Evolutionary conservation across 257 asterid species (phyloP).

Genomic region (Solanum megistacrolobum): DNA sequence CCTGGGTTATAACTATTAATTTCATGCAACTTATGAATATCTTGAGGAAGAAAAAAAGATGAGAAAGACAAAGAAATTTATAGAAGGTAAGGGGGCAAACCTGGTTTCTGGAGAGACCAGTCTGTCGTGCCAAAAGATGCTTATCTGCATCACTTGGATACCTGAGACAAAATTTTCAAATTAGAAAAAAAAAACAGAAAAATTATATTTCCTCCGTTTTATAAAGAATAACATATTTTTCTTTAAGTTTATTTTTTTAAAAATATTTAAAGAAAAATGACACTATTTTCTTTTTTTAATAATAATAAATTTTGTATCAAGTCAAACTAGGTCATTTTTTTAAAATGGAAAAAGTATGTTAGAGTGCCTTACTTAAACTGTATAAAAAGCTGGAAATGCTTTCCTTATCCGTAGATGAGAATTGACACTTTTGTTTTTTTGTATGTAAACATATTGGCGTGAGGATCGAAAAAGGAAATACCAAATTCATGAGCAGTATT

Average conservation of each 20-base stretch:
- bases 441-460: constrained; percentile 29
- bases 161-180: constrained; percentile 43
- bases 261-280: too few species aligned
- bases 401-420: constrained; percentile 15
- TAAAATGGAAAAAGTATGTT: not conserved
- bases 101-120: constrained; percentile 96
- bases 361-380: constrained; percentile 20
- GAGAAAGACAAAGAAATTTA: not conserved
- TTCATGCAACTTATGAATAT: not conserved
- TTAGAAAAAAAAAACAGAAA: constrained; percentile 27
- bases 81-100: constrained; percentile 8
- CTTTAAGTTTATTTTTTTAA: too few species aligned
- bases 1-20: not conserved
- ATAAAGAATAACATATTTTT: too few species aligned
- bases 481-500: not conserved
- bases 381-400: constrained; percentile 26
- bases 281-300: too few species aligned
- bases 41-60: not conserved
- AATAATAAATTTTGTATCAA: too few species aligned
- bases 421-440: not conserved
- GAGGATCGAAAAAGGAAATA: constrained; percentile 33
- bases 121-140: constrained; percentile 95
- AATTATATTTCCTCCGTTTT: constrained; percentile 15
- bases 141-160: constrained; percentile 99
- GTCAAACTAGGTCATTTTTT: too few species aligned